phyloP scores from a whole-genome alignment of 768 basidiomycete genomes.

The Mycena haematopus region DNA sequence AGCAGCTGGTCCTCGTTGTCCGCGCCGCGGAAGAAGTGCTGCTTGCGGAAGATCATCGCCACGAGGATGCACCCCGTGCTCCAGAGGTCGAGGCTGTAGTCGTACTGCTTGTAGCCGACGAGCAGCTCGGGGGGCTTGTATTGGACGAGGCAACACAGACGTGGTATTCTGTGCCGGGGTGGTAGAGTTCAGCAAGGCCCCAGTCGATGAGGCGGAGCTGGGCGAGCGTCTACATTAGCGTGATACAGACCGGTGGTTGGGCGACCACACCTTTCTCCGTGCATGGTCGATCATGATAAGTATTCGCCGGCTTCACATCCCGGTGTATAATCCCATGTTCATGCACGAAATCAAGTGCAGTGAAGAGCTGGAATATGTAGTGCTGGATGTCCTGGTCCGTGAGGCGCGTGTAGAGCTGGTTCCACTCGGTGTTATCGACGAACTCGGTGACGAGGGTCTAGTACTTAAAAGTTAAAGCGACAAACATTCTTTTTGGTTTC shows the following conservation, averaged over 20 bases:
- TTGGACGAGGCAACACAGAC: slow-evolving; percentile 60
- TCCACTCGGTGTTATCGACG: slow-evolving; percentile 74
- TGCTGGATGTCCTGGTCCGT: slow-evolving; percentile 70
- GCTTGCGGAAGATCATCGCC: slow-evolving; percentile 76
- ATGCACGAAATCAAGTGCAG: slow-evolving; percentile 76
- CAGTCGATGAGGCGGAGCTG: slow-evolving; percentile 72
- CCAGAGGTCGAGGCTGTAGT: slow-evolving; percentile 79
- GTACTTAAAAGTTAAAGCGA: no score
- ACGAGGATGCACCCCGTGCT: slow-evolving; percentile 81
- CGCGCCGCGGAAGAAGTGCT: slow-evolving; percentile 75
- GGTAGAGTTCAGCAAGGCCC: slow-evolving; percentile 81
- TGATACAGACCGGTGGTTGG: no score
- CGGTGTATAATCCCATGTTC: slow-evolving; percentile 66
- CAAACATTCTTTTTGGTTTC: no score
- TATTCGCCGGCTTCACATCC: slow-evolving; percentile 55
- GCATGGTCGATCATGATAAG: slow-evolving; percentile 79
- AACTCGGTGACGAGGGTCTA: slow-evolving; percentile 73
- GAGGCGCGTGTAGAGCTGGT: slow-evolving; percentile 59
- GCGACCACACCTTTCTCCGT: slow-evolving; percentile 64
- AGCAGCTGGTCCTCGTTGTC: slow-evolving; percentile 80
- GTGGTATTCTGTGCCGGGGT: slow-evolving; percentile 72
- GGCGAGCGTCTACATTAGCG: no score
- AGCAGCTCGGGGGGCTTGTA: slow-evolving; percentile 79
- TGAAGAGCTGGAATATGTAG: slow-evolving; percentile 72
- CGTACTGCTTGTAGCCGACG: slow-evolving; percentile 75